These are phyloP conservation scores for Nicotiana knightiana DNA, from an alignment of 257 asterid species.

Conservation along the genomic window DNA sequence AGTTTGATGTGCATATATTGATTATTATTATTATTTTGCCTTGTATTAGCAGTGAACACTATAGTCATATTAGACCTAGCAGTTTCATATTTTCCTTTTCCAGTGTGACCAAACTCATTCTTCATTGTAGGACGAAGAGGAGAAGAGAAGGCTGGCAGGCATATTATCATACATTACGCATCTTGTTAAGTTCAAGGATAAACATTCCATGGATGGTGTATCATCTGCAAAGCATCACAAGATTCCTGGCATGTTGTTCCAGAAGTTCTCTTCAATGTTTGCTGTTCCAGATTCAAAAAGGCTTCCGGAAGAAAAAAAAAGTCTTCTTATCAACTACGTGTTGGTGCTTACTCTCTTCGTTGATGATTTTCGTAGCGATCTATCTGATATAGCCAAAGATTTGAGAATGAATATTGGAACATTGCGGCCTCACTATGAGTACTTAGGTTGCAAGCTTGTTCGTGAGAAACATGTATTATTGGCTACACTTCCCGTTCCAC, in stretches of 20 bases:
- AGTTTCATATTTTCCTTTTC: not conserved
- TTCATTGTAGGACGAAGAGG: conserved; percentile 42
- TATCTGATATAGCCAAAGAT: conserved; percentile 69
- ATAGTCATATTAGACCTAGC: not conserved
- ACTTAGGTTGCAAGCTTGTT: conserved; percentile 75
- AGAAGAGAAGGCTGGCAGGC: conserved; percentile 48
- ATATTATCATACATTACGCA: conserved; percentile 73
- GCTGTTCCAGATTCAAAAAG: conserved; percentile 29
- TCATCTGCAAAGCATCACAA: conserved; percentile 61
- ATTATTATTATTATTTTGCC: not conserved
- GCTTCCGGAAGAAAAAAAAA: conserved; percentile 40
- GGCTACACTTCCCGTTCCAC: conserved; percentile 72
- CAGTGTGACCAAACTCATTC: not conserved
- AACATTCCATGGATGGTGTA: conserved; percentile 64
- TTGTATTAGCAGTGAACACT: not conserved
- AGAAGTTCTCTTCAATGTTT: conserved; percentile 64
- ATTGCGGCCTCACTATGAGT: conserved; percentile 44
- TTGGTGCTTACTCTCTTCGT: conserved; percentile 74
- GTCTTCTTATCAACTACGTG: conserved; percentile 59
- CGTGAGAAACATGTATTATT: conserved; percentile 29
- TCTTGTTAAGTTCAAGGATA: conserved; percentile 76
- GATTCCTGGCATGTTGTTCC: conserved; percentile 54
- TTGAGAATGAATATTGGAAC: conserved; percentile 38
- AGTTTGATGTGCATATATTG: not conserved
- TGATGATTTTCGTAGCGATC: conserved; percentile 62